These are phyloP conservation scores for Pichia sp. DNA, from an alignment of 1,139 yeast species.

Conservation along the genomic window DNA sequence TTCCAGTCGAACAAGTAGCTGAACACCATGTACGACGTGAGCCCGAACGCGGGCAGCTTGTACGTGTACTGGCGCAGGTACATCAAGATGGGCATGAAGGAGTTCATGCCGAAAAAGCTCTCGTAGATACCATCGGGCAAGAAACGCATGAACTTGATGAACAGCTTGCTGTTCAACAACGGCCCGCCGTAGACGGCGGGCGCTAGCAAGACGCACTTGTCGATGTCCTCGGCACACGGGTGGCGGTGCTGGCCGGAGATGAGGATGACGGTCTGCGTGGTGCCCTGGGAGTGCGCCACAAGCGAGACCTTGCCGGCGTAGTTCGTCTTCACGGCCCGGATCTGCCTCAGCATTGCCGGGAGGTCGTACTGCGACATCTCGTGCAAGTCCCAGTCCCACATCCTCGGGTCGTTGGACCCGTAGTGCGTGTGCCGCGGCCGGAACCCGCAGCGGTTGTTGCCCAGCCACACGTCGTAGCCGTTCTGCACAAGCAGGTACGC, in stretches of 20 bases:
- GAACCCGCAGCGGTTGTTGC: slow-evolving; percentile 87
- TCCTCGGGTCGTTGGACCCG: slow-evolving; percentile 46
- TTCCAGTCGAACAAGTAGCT: slow-evolving; percentile 84
- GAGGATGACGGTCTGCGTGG: slow-evolving; percentile 73
- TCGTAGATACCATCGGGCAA: slow-evolving; percentile 39
- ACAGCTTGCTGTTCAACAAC: slow-evolving; percentile 52
- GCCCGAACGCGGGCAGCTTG: slow-evolving; percentile 50
- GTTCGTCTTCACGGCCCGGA: slow-evolving; percentile 40
- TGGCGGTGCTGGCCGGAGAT: slow-evolving; percentile 42
- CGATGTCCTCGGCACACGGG: slow-evolving; percentile 41
- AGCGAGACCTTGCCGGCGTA: slow-evolving; percentile 47
- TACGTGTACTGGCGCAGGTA: slow-evolving; percentile 43
- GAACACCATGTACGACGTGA: slow-evolving; percentile 71
- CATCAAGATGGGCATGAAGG: slow-evolving; percentile 60
- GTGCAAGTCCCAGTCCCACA: slow-evolving; percentile 84
- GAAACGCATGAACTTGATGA: slow-evolving; percentile 53
- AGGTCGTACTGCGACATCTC: slow-evolving; percentile 78
- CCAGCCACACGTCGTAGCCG: slow-evolving; percentile 92
- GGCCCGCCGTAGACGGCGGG: slow-evolving; percentile 91
- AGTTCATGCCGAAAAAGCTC: slow-evolving; percentile 53
- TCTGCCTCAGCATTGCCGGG: slow-evolving; percentile 64
- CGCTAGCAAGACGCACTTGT: slow-evolving; percentile 69
- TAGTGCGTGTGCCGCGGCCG: slow-evolving; percentile 53
- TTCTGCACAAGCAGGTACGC: slow-evolving; percentile 52
- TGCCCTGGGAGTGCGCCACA: slow-evolving; percentile 90